Conservation (phyloP, 345 rosid genomes). For the Populus nigra region DNA sequence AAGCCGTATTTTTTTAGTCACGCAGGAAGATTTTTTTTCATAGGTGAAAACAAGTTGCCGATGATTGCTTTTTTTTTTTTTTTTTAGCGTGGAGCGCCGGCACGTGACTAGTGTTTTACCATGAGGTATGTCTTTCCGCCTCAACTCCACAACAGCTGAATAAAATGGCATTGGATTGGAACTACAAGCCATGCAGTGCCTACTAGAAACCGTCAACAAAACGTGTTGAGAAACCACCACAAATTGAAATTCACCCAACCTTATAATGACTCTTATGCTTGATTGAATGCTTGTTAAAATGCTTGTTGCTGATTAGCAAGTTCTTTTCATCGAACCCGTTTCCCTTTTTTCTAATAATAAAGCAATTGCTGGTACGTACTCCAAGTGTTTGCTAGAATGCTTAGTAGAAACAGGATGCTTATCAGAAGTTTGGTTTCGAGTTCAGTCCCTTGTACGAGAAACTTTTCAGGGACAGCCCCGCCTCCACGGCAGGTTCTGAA, state of each 20-base stretch:
- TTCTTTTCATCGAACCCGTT: not conserved
- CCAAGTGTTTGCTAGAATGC: conserved; percentile 17
- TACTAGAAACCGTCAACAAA: no score
- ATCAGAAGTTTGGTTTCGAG: conserved; percentile 22
- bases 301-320: not conserved
- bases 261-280: not conserved
- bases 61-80: no score
- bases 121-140: no score
- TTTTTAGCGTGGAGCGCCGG: no score
- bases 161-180: no score
- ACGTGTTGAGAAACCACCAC: not conserved
- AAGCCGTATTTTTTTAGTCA: no score
- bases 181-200: not conserved
- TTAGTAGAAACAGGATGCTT: conserved; percentile 19
- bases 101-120: no score
- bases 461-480: conserved; percentile 39
- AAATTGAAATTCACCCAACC: no score
- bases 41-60: no score
- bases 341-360: not conserved
- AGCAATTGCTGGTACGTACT: conserved; percentile 7
- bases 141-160: no score
- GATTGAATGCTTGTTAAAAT: not conserved
- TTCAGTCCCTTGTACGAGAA: conserved; percentile 32
- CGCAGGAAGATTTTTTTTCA: no score
- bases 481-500: conserved; percentile 28